These are phyloP conservation scores for Nemania bipapillata DNA, from an alignment of 2,329 filamentous ascomycete genomes.

Conservation along the genomic window DNA sequence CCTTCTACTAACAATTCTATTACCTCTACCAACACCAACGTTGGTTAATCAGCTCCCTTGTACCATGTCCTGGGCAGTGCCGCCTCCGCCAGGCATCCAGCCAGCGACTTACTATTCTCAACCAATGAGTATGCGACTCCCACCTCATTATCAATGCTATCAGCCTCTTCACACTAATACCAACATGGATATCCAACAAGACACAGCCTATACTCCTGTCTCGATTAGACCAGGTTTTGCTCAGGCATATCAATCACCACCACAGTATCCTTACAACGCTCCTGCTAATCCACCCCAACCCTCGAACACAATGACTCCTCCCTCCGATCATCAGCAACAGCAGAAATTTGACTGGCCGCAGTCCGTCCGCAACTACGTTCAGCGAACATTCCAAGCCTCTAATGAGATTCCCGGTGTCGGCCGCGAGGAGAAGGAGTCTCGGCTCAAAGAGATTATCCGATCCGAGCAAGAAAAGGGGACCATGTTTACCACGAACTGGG, in stretches of 20 bases:
- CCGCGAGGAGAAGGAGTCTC: slow-evolving; percentile 79
- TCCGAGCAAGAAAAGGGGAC: slow-evolving; percentile 78
- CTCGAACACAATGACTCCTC: slow-evolving; percentile 46
- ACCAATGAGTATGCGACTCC: slow-evolving; percentile 41
- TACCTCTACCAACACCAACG: not conserved
- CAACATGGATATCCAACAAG: slow-evolving; percentile 49
- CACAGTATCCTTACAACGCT: slow-evolving; percentile 49
- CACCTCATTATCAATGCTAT: not conserved
- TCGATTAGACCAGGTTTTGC: slow-evolving; percentile 56
- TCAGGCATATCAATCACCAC: slow-evolving; percentile 48
- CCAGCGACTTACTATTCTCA: slow-evolving; percentile 46
- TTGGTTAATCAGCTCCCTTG: slow-evolving; percentile 13
- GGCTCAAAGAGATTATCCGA: slow-evolving; percentile 86
- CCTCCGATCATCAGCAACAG: slow-evolving; percentile 55
- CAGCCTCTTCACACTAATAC: slow-evolving; percentile 31
- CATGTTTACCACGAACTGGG: slow-evolving; percentile 83
- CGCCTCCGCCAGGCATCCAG: slow-evolving; percentile 48
- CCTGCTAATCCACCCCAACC: slow-evolving; percentile 52
- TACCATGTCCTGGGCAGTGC: slow-evolving; percentile 49
- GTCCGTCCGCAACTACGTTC: slow-evolving; percentile 87
- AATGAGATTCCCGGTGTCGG: slow-evolving; percentile 72
- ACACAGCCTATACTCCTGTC: slow-evolving; percentile 58
- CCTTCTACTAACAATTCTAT: slow-evolving; percentile 39
- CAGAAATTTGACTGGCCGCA: slow-evolving; percentile 81
- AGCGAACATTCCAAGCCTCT: slow-evolving; percentile 82